phyloP scores from a whole-genome alignment of 345 rosid genomes.

The Orychophragmus violaceus region DNA sequence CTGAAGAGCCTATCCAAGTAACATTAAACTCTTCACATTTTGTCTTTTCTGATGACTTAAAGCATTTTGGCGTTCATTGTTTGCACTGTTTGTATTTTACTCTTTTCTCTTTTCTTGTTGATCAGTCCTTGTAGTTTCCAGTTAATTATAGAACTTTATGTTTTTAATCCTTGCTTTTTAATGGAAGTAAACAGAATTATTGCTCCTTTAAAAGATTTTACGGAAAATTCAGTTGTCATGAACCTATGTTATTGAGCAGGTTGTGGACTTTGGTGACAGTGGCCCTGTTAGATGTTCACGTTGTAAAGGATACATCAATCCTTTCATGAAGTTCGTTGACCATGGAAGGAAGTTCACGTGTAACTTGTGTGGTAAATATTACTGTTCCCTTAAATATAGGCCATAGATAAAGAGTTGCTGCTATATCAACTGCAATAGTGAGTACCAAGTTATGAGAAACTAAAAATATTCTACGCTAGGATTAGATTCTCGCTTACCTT shows the following conservation, averaged over 20 bases:
- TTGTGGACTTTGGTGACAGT: conserved; percentile 84
- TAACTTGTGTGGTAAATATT: conserved; percentile 59
- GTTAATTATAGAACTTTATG: background rate
- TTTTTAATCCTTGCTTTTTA: background rate
- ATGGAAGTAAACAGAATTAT: background rate
- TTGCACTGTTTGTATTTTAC: background rate
- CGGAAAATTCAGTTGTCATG: background rate
- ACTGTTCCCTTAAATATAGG: background rate
- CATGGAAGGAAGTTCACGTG: conserved; percentile 83
- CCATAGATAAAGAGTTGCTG: background rate
- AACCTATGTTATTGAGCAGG: conserved; percentile 33
- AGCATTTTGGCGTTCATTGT: background rate
- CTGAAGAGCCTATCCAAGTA: conserved; percentile 97
- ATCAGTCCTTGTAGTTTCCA: background rate
- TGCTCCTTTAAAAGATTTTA: background rate
- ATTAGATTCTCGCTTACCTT: background rate
- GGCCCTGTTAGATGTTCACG: conserved; percentile 92
- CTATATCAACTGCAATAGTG: background rate
- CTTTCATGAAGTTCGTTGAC: conserved; percentile 80
- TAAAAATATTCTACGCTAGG: background rate
- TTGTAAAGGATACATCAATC: conserved; percentile 89
- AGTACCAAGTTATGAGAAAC: conserved; percentile 7
- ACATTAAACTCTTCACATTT: background rate
- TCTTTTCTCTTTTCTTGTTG: background rate
- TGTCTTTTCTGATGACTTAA: background rate